phyloP scores from a whole-genome alignment of 352 stramenopile species.

The Pythium insidiosum region DNA sequence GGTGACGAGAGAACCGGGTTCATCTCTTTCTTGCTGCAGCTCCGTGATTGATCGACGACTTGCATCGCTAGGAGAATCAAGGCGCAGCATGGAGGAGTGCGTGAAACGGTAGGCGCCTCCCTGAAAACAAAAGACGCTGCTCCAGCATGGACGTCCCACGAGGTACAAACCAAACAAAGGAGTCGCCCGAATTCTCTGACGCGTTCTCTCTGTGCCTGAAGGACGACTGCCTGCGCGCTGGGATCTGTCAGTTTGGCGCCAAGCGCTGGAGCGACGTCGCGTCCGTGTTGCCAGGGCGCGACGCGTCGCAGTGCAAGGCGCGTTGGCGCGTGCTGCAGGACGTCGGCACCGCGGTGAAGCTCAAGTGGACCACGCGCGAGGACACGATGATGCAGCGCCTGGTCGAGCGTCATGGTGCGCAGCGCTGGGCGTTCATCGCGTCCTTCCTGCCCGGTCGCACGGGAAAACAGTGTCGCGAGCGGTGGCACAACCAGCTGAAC shows the following conservation, averaged over 20 bases:
- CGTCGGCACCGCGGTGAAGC: not conserved
- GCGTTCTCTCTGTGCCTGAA: not conserved
- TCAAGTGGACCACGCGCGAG: slow-evolving; percentile 33
- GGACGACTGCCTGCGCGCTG: slow-evolving; percentile 5
- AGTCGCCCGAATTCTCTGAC: not conserved
- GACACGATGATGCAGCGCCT: slow-evolving; percentile 29
- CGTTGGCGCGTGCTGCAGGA: not conserved
- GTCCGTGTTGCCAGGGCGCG: too few relatives aligned
- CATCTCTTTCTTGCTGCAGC: too few relatives aligned
- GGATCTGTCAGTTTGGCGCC: not conserved
- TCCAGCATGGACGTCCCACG: not conserved
- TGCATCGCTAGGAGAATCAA: too few relatives aligned
- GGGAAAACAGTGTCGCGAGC: slow-evolving; percentile 67
- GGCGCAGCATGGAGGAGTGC: too few relatives aligned
- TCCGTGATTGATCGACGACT: too few relatives aligned
- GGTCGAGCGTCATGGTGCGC: slow-evolving; percentile 27
- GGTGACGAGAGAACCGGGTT: too few relatives aligned
- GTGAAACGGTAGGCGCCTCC: too few relatives aligned
- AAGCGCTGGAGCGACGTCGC: slow-evolving; percentile 9
- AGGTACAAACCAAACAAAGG: not conserved
- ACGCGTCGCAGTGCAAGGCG: not conserved
- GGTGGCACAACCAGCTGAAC: slow-evolving; percentile 20
- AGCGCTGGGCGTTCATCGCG: slow-evolving; percentile 50
- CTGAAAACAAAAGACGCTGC: too few relatives aligned
- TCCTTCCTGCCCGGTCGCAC: slow-evolving; percentile 47